Percentiles rank a stretch among this genome's conserved stretches.
Conservation (phyloP, 176 grass and related monocot genomes). For the Alopecurus myosuroides region DNA sequence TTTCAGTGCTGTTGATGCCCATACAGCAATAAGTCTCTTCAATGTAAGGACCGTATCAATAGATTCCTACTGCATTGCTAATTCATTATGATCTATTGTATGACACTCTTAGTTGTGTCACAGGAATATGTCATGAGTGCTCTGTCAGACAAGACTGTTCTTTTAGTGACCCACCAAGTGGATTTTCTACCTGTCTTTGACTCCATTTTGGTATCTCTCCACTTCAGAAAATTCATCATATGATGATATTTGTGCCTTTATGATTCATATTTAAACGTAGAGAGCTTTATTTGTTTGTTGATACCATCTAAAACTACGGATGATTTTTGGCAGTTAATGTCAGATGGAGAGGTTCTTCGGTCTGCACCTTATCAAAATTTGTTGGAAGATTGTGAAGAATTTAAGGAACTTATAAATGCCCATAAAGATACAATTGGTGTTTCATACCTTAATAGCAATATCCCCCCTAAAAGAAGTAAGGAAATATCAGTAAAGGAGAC, state of each 20-base stretch:
- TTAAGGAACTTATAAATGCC: slow-evolving; percentile 73
- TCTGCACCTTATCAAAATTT: slow-evolving; percentile 59
- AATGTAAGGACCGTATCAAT: slow-evolving; percentile 46
- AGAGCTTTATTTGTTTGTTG: not conserved
- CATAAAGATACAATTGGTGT: slow-evolving; percentile 63
- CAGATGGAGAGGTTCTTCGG: slow-evolving; percentile 59
- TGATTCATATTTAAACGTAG: not conserved
- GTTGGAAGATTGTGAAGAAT: slow-evolving; percentile 58
- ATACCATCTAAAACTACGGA: slow-evolving; percentile 3
- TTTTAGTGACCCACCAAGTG: slow-evolving; percentile 94
- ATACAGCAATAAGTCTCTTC: slow-evolving; percentile 84
- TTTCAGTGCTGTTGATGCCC: slow-evolving; percentile 97
- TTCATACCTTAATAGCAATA: slow-evolving; percentile 36
- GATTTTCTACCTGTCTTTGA: slow-evolving; percentile 92
- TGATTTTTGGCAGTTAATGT: slow-evolving; percentile 66
- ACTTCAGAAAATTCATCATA: not conserved
- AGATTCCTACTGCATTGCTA: too few relatives aligned
- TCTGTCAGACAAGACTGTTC: slow-evolving; percentile 76
- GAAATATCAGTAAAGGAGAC: slow-evolving; percentile 41
- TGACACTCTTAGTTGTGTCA: not conserved
- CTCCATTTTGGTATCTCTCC: slow-evolving; percentile 49
- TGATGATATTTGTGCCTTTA: not conserved
- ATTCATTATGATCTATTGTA: not conserved
- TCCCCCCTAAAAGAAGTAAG: slow-evolving; percentile 11
- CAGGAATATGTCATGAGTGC: slow-evolving; percentile 94